Evolutionary conservation across 2,329 filamentous ascomycete species (phyloP).

Genomic region (Nemania diffusa): DNA sequence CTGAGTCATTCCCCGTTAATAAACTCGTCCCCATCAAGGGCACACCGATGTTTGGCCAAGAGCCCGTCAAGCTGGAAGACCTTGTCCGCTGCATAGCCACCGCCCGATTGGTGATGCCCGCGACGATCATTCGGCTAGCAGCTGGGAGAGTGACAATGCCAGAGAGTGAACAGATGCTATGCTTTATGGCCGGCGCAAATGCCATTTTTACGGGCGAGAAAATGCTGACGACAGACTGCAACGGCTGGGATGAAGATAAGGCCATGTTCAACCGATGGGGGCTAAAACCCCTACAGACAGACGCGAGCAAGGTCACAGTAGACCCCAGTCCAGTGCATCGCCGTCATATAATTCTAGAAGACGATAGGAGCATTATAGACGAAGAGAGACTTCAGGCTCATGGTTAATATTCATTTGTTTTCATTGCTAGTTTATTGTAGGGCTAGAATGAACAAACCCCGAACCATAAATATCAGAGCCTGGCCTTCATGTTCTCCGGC

Average conservation of each 20-base stretch:
- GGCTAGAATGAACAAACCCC: not conserved
- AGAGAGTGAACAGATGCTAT: slow-evolving; percentile 89
- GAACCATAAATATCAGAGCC: slow-evolving; percentile 6
- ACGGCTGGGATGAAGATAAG: slow-evolving; percentile 89
- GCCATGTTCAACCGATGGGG: slow-evolving; percentile 88
- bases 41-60: slow-evolving; percentile 81
- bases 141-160: slow-evolving; percentile 85
- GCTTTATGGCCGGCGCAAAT: slow-evolving; percentile 91
- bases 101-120: slow-evolving; percentile 83
- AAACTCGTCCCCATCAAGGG: slow-evolving; percentile 91
- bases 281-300: slow-evolving; percentile 75
- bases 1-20: slow-evolving; percentile 92
- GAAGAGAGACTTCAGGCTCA: slow-evolving; percentile 16
- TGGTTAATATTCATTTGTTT: not conserved
- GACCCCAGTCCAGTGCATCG: slow-evolving; percentile 1
- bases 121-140: slow-evolving; percentile 86
- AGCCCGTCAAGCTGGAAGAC: slow-evolving; percentile 78
- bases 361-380: not conserved
- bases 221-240: slow-evolving; percentile 93
- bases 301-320: slow-evolving; percentile 17
- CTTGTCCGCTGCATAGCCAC: slow-evolving; percentile 86
- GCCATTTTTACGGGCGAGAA: slow-evolving; percentile 96
- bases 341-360: not conserved
- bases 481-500: not conserved
- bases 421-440: not conserved